phyloP scores from a whole-genome alignment of 768 basidiomycete genomes.

The Mrakia hoshinonis region DNA sequence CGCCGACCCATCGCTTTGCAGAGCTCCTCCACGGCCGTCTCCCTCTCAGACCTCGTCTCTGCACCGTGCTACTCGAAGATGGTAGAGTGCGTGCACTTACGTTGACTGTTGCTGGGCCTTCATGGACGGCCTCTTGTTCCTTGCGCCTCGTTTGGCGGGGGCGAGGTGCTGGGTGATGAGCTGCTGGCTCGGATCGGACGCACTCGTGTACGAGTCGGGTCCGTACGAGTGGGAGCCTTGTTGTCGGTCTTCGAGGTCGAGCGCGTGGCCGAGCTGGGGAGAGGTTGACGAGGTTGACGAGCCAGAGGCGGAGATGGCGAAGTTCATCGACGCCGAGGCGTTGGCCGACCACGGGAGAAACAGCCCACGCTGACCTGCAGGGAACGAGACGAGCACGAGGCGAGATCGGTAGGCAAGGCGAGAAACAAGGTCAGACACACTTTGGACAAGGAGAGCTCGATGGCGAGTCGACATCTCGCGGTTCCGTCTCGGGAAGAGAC shows the following conservation, averaged over 20 bases:
- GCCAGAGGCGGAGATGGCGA: background rate
- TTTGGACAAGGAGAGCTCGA: too few relatives aligned
- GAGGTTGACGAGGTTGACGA: background rate
- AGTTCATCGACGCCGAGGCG: background rate
- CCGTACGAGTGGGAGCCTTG: too few relatives aligned
- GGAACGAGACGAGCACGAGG: too few relatives aligned
- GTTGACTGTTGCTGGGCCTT: background rate
- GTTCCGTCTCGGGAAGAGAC: background rate
- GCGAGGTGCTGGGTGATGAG: constrained; percentile 9
- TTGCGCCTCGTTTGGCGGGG: background rate
- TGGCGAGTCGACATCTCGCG: too few relatives aligned
- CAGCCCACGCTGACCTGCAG: too few relatives aligned
- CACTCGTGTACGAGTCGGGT: too few relatives aligned
- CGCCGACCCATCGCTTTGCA: too few relatives aligned
- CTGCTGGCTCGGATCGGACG: background rate
- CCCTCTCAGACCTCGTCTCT: too few relatives aligned
- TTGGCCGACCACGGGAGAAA: background rate
- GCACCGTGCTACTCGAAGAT: too few relatives aligned
- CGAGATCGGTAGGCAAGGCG: too few relatives aligned
- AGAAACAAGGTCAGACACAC: background rate
- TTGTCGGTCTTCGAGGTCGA: background rate
- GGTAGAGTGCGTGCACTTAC: background rate
- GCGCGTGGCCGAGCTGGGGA: background rate
- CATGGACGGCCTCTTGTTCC: background rate
- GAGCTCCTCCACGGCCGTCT: background rate